Evolutionary conservation across 805 yeast genomes (phyloP).

Genomic region (Wickerhamiella cacticola): DNA sequence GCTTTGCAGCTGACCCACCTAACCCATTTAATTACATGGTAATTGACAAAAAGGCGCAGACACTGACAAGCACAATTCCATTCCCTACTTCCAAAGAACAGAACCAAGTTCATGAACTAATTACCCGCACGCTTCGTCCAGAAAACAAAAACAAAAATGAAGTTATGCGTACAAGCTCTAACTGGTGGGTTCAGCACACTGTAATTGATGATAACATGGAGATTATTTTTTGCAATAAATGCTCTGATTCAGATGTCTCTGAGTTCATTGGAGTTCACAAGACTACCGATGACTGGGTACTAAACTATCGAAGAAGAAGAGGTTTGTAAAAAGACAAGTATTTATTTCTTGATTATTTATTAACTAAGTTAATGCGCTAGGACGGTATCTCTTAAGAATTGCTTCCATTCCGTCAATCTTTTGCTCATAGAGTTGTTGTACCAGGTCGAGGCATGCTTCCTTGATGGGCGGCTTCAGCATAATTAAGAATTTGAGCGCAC

Average conservation of each 20-base stretch:
- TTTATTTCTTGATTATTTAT: conserved; percentile 1
- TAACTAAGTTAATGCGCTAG: conserved; percentile 2
- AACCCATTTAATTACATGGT: conserved; percentile 10
- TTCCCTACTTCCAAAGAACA: not conserved
- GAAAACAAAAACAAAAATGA: not conserved
- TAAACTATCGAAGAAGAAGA: not conserved
- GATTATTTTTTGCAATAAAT: conserved; percentile 7
- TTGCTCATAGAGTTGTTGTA: conserved; percentile 25
- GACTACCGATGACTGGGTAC: conserved; percentile 7
- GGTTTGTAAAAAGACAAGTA: not conserved
- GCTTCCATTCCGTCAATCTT: conserved; percentile 19
- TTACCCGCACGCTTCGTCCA: not conserved
- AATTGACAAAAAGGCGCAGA: not conserved
- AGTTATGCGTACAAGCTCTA: conserved; percentile 3
- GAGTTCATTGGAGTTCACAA: conserved; percentile 4
- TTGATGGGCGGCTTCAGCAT: conserved; percentile 87
- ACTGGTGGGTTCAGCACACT: conserved; percentile 11
- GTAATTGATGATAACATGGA: not conserved
- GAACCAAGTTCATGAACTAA: conserved; percentile 1
- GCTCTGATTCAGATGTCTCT: conserved; percentile 4
- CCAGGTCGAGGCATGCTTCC: conserved; percentile 30
- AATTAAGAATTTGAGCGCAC: conserved; percentile 63
- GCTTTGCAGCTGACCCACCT: conserved; percentile 12
- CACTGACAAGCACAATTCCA: conserved; percentile 1
- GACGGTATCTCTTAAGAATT: conserved; percentile 9